A percentile compares a stretch with the other conserved stretches of the same genome.
These are phyloP conservation scores for Coemansia sp. DNA, from an alignment of 192 early-diverging fungal genomes.

Conservation along the genomic window DNA sequence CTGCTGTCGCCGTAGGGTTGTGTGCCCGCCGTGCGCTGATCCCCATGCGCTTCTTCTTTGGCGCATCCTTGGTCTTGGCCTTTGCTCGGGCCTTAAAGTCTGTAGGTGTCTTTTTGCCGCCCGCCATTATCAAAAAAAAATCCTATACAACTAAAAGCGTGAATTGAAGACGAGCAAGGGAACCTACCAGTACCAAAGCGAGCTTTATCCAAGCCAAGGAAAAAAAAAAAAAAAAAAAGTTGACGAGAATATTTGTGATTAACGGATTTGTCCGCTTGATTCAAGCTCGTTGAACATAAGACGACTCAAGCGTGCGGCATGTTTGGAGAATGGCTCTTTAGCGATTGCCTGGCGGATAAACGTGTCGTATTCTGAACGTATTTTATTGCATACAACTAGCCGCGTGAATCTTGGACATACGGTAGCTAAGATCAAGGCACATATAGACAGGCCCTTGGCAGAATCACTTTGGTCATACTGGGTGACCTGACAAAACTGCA, in stretches of 20 bases:
- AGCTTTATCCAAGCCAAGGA: not conserved
- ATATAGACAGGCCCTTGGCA: not conserved
- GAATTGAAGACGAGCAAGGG: not conserved
- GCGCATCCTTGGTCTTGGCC: slow-evolving; percentile 1
- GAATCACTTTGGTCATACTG: not conserved
- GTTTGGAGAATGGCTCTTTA: not conserved
- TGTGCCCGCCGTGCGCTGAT: not conserved
- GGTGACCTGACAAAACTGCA: not conserved
- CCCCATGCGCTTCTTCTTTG: slow-evolving; percentile 5
- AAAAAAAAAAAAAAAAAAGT: slow-evolving; percentile 9
- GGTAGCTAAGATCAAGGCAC: not conserved
- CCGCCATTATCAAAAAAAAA: not conserved
- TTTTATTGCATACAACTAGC: not conserved
- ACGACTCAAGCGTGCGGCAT: not conserved
- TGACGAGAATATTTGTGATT: not conserved
- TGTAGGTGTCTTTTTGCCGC: slow-evolving; percentile 9
- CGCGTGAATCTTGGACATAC: not conserved
- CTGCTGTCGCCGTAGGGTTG: slow-evolving; percentile 11
- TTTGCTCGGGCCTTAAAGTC: slow-evolving; percentile 20
- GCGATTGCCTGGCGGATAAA: not conserved
- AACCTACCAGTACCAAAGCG: not conserved
- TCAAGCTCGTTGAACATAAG: not conserved
- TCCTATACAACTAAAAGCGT: not conserved
- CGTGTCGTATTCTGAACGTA: not conserved
- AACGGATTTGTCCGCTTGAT: not conserved